Evolutionary conservation across 306 rosid species (phyloP).

Genomic region (Mimosa bimucronata): DNA sequence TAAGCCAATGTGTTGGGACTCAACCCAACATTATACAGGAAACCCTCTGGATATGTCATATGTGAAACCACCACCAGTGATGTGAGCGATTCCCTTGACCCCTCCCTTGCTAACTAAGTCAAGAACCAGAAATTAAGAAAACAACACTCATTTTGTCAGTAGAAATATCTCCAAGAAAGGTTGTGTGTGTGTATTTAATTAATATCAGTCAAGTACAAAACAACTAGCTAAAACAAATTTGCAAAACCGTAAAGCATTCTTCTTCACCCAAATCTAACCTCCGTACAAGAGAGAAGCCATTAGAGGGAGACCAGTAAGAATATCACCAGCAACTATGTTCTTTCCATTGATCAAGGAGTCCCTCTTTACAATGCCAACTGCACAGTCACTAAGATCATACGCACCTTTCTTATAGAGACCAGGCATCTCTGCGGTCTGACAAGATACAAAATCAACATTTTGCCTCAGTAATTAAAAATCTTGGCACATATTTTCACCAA

Average conservation of each 20-base stretch:
- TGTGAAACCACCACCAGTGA: constrained; percentile 94
- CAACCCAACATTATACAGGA: too few species aligned
- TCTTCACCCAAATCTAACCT: constrained; percentile 49
- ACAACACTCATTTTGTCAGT: not conserved
- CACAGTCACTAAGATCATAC: constrained; percentile 94
- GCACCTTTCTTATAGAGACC: constrained; percentile 85
- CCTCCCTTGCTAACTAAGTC: constrained; percentile 80
- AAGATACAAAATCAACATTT: constrained; percentile 32
- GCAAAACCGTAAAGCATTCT: too few species aligned
- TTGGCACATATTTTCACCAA: too few species aligned
- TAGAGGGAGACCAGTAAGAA: constrained; percentile 21
- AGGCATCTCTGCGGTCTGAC: constrained; percentile 97
- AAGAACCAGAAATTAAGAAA: constrained; percentile 58
- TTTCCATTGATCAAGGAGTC: constrained; percentile 61
- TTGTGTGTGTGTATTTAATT: too few species aligned
- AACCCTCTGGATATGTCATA: constrained; percentile 91
- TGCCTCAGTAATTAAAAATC: not conserved
- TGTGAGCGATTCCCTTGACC: constrained; percentile 84
- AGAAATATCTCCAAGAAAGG: not conserved
- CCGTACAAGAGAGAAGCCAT: constrained; percentile 92
- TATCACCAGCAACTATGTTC: not conserved
- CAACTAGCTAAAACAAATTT: too few species aligned
- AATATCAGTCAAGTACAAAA: not conserved
- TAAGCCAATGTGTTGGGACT: too few species aligned
- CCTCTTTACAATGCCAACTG: constrained; percentile 80